These are phyloP conservation scores for Cystobasidiaceae sp. DNA, from an alignment of 1,284 basidiomycete genomes.

Conservation along the genomic window DNA sequence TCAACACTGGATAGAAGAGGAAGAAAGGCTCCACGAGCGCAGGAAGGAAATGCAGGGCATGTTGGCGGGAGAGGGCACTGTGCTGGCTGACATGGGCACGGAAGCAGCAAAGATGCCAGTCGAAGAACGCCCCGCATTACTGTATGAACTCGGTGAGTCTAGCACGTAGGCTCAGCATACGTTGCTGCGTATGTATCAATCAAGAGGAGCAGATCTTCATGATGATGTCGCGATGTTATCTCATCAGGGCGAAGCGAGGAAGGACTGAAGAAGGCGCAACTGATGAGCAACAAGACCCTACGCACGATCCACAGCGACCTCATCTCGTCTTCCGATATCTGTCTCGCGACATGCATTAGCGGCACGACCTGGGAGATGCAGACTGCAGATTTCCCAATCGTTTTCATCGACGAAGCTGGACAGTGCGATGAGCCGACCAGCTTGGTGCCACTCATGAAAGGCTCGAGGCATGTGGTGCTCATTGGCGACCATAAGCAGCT, in stretches of 20 bases:
- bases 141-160: neutral
- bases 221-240: neutral
- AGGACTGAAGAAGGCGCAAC: neutral
- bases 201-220: too few species aligned
- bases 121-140: neutral
- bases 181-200: too few species aligned
- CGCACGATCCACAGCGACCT: conserved; percentile 45
- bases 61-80: neutral
- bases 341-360: conserved; percentile 46
- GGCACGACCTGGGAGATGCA: conserved; percentile 45
- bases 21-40: neutral
- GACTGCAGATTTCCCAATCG: conserved; percentile 80
- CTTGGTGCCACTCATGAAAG: conserved; percentile 80
- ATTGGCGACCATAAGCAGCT: conserved; percentile 96
- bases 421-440: conserved; percentile 92
- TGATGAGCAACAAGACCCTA: conserved; percentile 33
- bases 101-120: neutral
- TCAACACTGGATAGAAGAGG: neutral
- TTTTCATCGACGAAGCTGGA: conserved; percentile 89
- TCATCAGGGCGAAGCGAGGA: neutral
- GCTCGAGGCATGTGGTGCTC: conserved; percentile 76
- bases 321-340: conserved; percentile 47
- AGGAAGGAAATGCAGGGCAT: neutral
- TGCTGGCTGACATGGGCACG: conserved; percentile 6
- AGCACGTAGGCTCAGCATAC: neutral